Base-by-base conservation (phyloP, 208 protist species). In the Cochliopodium minus region DNA sequence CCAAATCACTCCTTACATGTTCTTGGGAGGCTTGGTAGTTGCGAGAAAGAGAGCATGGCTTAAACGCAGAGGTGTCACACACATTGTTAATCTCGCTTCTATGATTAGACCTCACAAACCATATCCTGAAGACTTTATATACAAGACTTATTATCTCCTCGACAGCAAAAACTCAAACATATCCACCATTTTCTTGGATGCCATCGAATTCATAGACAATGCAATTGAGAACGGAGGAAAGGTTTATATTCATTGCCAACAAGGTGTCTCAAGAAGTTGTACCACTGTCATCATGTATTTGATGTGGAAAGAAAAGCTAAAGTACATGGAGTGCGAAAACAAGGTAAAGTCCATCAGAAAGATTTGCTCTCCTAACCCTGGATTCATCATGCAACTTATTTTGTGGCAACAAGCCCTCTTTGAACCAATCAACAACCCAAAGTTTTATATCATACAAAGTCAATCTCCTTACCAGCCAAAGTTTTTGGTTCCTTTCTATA, bases 181-280 rank as follows among this genome's bases (percentile, higher is more conserved):
- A 13, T 2, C 26, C 3, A 2, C 2, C 13, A 0, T 22, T 2
- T 39, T 53, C 13, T 39, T 33, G 1, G 17, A 26, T 6, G 17
- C 9, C 5, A 26, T 53, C 13, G 34, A 47, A 34, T 58, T 58
- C 39, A 58, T 58, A 13, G 30, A 39, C 1, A 4, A 35, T 11
- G 35, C 35, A 26, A 20, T n/a, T 1, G 20, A 28, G 1, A 34
- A 35, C 26, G 32, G 34, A 17, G 51, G 51, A 17, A 57, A 57
- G 6, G 51, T 57, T 5, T 33, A 34, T 32, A 40, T 57, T 46
- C 51, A 57, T 33, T 57, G 51, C 35, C 38, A 57, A 22, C 6
- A 57, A 40, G 51, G 51, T n/a, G 26, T 57, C 6, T 22, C 9
- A 22, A 1, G 51, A 13, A 22, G 7, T 20, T n/a, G 29, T 20